Conservation (phyloP, 2,329 filamentous ascomycete genomes). For the Amphichorda felina region DNA sequence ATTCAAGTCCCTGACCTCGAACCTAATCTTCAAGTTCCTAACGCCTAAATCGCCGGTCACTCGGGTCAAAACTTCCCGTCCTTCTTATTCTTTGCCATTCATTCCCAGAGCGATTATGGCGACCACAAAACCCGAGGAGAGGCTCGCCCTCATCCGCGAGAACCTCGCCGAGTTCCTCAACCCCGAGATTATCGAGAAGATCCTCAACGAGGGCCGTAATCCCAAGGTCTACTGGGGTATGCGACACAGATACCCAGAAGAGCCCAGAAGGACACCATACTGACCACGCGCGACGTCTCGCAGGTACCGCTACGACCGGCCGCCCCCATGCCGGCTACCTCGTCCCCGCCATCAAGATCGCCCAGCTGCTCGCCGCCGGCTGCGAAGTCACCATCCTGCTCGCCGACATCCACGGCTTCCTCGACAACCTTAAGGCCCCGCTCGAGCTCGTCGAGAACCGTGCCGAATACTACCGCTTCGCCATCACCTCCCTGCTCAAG, state of each 20-base stretch:
- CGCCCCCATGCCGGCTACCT: slow-evolving; percentile 85
- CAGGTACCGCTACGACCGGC: slow-evolving; percentile 73
- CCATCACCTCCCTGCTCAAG: slow-evolving; percentile 63
- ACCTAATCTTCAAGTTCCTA: too few relatives aligned
- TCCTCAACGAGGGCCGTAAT: slow-evolving; percentile 57
- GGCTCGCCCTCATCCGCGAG: slow-evolving; percentile 63
- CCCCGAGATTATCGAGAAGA: slow-evolving; percentile 67
- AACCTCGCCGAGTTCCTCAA: slow-evolving; percentile 78
- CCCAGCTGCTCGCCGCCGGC: slow-evolving; percentile 73
- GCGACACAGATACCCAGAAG: slow-evolving; percentile 5
- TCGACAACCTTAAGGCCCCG: slow-evolving; percentile 77
- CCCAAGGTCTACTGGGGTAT: slow-evolving; percentile 76
- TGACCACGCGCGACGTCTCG: background rate
- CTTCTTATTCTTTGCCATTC: too few relatives aligned
- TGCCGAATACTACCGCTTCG: slow-evolving; percentile 70
- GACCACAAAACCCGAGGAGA: slow-evolving; percentile 37
- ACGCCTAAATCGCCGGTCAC: too few relatives aligned
- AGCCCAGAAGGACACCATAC: too few relatives aligned
- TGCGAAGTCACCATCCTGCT: slow-evolving; percentile 74
- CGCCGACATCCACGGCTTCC: slow-evolving; percentile 64
- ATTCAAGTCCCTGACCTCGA: too few relatives aligned
- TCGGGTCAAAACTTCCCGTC: too few relatives aligned
- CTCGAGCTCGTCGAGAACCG: slow-evolving; percentile 77
- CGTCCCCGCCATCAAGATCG: slow-evolving; percentile 79
- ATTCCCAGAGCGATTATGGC: too few relatives aligned